Evolutionary conservation across 2,329 filamentous ascomycete genomes (phyloP).

Genomic region (Exophiala bonariae): DNA sequence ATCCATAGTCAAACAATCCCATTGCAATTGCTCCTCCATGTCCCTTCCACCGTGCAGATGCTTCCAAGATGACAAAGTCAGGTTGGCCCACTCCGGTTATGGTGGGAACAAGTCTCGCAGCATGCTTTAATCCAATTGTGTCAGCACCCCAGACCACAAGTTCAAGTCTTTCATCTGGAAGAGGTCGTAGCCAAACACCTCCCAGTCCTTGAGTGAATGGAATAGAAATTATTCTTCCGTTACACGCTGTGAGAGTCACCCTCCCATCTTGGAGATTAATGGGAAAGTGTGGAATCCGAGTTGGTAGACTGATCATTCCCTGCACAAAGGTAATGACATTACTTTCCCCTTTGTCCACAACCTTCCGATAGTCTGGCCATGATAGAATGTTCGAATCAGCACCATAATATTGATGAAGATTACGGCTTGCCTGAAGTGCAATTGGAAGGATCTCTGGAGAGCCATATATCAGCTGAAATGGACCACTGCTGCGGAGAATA

Average conservation of each 20-base stretch:
- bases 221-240: constrained; percentile 30
- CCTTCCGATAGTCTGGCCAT: constrained; percentile 1
- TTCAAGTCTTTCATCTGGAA: constrained; percentile 50
- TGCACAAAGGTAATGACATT: constrained; percentile 46
- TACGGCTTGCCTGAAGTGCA: constrained; percentile 57
- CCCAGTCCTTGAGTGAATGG: constrained; percentile 41
- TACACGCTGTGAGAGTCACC: constrained; percentile 12
- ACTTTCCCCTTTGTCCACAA: constrained; percentile 30
- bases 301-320: constrained; percentile 25
- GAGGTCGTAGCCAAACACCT: constrained; percentile 53
- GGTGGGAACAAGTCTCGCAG: constrained; percentile 55
- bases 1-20: constrained; percentile 57
- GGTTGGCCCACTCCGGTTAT: constrained; percentile 59
- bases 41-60: constrained; percentile 51
- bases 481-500: constrained; percentile 46
- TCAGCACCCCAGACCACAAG: constrained; percentile 58
- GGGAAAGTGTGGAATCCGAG: constrained; percentile 28
- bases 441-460: constrained; percentile 33
- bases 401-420: constrained; percentile 59
- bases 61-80: constrained; percentile 54
- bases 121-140: constrained; percentile 47
- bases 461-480: constrained; percentile 27
- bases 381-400: constrained; percentile 49
- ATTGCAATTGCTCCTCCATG: constrained; percentile 53
- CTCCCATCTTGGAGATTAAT: constrained; percentile 27